Evolutionary conservation across 1,284 basidiomycete species (phyloP), one percentile per base, ranked within the genome.

Genomic region (Lentinula novae-zelandiae): DNA sequence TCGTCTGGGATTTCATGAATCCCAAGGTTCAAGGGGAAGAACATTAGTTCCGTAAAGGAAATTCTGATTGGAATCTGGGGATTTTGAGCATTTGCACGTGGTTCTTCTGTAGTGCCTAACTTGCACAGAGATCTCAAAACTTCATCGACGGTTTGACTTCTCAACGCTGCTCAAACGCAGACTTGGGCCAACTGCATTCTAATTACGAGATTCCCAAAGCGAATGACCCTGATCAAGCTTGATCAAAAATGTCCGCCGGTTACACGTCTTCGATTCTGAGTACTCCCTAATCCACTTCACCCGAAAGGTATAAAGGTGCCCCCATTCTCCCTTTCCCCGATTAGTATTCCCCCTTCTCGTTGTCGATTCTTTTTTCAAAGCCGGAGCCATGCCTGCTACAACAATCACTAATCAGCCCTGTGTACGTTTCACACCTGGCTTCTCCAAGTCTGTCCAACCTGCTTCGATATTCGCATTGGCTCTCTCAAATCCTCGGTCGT

Each of bases 381-480:
- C 17, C 7, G 33, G 20, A 60, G 34, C 42, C 53, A 61, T 79
- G 77, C 67, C 75, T 67, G 66, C 76, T 55, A 60, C 72, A 36
- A 52, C 54, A 51, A 4, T 27, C 27, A 20, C 27, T 58, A 66
- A 71, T 53, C 63, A 74, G 39, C 69, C 75, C 54, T 81, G 79
- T 65, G 73, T 77, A 36, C 74, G 74, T 38, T 76, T 78, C 65
- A 64, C 75, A 6, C 40, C 60, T 50, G 67, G 76, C 34, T 70
- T 78, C 17, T 71, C 76, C 56, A 78, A 75, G 66, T 69, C 74
- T 38, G 72, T 78, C 38, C 72, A 77, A 63, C 67, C 75, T 13
- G 71, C 78, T 34, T 80, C 78, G 9, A 65, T 78, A 50, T 73
- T 79, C 63, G 76, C 76, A 17, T 66, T 76, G 33, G 71, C 77